Base-by-base conservation (phyloP, 73 alveolate species). In the Symbiodinium pilosum region DNA sequence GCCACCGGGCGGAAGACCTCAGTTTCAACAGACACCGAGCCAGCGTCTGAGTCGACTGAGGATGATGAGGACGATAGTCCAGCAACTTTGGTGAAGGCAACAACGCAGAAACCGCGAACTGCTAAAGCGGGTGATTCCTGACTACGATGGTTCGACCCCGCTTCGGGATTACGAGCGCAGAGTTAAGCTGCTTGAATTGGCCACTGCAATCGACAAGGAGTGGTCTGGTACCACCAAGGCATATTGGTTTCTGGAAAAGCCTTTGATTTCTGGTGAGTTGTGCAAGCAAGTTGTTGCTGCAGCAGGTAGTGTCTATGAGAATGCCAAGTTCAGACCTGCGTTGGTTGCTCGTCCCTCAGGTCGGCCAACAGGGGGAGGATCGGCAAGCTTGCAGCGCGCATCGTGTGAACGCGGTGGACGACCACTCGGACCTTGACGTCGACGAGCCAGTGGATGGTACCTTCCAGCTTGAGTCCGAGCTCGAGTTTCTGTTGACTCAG, bases 271-370 rank as follows among this genome's bases (percentile, higher is more conserved):
- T 0, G 28, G 20, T 14, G 93, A 86, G 28, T 52, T 86, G 21
- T 54, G 93, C 0, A 86, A 86, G 56, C 93, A 86, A 39, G 93
- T 86, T 0, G 83, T 86, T 1, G 47, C 93, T 3, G 93, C 93
- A 0, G 83, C 93, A n/a, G 93, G 93, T 0, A 83, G 93, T 1
- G 4, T 36, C 52, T 86, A 86, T 41, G 84, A 86, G 11, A 47
- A 86, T 12, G 30, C 56, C n/a, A 47, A 32, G 40, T 24, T 86
- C 1, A 7, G 93, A 0, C 26, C 83, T 9, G 93, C 93, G 1
- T 24, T 86, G 42, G 16, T 47, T 8, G 93, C 93, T 86, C 0
- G 93, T 86, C 0, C 93, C 93, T 16, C 34, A 86, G 38, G 83
- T 86, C 7, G 20, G 16, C 38, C 6, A 28, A 2, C n/a, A n/a